Conservation (phyloP, 2,329 filamentous ascomycete genomes). For the Didymella pomorum region DNA sequence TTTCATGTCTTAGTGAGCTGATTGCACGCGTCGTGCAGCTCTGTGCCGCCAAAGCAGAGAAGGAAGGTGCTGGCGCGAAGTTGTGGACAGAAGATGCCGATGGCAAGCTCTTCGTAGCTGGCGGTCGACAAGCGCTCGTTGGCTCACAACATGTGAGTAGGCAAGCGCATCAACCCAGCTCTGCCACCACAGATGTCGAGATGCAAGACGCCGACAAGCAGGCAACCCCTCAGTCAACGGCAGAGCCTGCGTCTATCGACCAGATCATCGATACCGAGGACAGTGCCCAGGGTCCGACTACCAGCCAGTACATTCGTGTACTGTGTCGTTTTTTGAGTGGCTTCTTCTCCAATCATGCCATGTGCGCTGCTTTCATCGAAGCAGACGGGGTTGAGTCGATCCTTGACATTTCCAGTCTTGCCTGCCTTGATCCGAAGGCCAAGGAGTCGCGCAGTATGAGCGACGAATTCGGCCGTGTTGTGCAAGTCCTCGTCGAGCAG, state of each 20-base stretch:
- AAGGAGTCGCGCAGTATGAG: conserved; percentile 67
- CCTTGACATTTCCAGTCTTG: conserved; percentile 82
- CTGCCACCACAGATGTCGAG: conserved; percentile 60
- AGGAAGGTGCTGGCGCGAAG: conserved; percentile 78
- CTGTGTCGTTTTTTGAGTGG: conserved; percentile 78
- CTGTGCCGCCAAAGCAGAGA: conserved; percentile 73
- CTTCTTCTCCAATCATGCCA: conserved; percentile 76
- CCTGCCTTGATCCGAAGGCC: conserved; percentile 79
- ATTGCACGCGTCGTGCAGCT: conserved; percentile 80
- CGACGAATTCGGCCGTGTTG: conserved; percentile 74
- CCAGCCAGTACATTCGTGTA: conserved; percentile 76
- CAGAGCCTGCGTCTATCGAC: conserved; percentile 44
- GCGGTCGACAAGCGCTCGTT: conserved; percentile 57
- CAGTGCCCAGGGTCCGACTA: conserved; percentile 60
- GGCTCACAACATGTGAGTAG: conserved; percentile 51
- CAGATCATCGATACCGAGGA: conserved; percentile 59
- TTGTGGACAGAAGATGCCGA: conserved; percentile 70
- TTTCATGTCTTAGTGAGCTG: conserved; percentile 88
- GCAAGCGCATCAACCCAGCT: conserved; percentile 24
- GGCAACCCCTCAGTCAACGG: conserved; percentile 7
- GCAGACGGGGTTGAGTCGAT: conserved; percentile 83
- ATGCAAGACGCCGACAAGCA: conserved; percentile 65
- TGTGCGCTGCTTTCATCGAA: conserved; percentile 78
- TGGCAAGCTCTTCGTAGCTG: conserved; percentile 67
- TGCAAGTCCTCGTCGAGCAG: conserved; percentile 80